phyloP scores from a whole-genome alignment of 768 basidiomycete genomes.

The Lactarius sanguifluus region DNA sequence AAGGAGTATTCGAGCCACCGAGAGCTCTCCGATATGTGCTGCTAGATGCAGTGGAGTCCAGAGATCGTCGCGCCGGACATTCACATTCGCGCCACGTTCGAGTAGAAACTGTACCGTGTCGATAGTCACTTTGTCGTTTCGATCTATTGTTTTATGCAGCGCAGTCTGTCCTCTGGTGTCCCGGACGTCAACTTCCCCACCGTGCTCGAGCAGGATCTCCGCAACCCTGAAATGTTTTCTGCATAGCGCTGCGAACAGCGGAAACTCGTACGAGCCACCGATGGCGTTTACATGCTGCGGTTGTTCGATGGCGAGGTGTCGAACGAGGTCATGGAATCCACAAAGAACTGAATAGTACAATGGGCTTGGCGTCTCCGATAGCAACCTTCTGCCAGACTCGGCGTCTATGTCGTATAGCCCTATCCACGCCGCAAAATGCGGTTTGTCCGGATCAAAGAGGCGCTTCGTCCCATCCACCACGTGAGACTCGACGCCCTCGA shows the following conservation, averaged over 20 bases:
- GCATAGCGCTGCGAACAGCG: not conserved
- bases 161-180: not conserved
- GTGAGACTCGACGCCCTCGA: not conserved
- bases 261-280: not conserved
- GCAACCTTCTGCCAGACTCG: not conserved
- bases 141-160: too few species aligned
- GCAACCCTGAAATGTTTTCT: not conserved
- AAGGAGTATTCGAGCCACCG: not conserved
- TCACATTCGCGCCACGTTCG: not conserved
- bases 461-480: not conserved
- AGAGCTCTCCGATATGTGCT: not conserved
- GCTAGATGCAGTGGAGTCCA: not conserved
- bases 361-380: not conserved
- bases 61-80: not conserved
- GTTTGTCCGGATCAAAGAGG: conserved; percentile 5
- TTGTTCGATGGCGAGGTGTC: not conserved
- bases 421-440: not conserved
- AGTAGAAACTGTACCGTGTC: too few species aligned
- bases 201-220: not conserved
- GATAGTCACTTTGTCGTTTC: too few species aligned
- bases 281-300: conserved; percentile 10
- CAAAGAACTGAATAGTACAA: conserved; percentile 5
- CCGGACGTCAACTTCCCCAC: not conserved
- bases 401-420: not conserved
- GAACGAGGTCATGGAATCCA: conserved; percentile 4